A percentile compares a stretch with the other conserved stretches of the same genome.
Conservation (phyloP, 805 yeast genomes). For the Lipomyces spencermartinsiae region DNA sequence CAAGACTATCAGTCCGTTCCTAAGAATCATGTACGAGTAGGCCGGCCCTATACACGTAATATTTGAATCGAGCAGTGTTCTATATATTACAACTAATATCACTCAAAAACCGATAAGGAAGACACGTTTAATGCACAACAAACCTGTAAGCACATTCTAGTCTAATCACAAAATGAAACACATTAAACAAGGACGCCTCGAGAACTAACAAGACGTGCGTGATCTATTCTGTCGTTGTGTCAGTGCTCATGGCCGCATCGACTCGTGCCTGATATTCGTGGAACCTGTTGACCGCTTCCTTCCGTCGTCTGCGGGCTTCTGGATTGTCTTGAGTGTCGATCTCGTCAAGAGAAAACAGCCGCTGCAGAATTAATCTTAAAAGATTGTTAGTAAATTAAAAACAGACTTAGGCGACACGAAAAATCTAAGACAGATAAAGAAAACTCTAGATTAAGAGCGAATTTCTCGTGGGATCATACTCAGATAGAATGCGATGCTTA, state of each 20-base stretch:
- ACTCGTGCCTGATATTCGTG: conserved; percentile 40
- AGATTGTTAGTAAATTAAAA: neutral
- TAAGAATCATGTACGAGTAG: neutral
- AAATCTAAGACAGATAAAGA: neutral
- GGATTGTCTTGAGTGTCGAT: conserved; percentile 41
- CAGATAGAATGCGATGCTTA: conserved; percentile 31
- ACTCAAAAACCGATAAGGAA: neutral
- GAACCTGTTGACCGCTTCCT: conserved; percentile 40
- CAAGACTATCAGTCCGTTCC: neutral
- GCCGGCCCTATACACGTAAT: neutral
- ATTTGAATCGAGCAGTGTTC: neutral
- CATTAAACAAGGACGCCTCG: conserved; percentile 1
- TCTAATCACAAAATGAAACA: neutral
- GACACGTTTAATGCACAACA: neutral
- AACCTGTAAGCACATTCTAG: neutral
- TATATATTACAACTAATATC: neutral
- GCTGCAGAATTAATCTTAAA: conserved; percentile 37
- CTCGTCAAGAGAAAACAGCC: conserved; percentile 39
- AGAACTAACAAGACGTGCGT: neutral
- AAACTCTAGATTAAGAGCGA: neutral
- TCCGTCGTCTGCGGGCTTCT: conserved; percentile 39
- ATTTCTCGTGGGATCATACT: conserved; percentile 14
- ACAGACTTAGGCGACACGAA: neutral
- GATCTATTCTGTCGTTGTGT: neutral
- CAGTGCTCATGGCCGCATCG: conserved; percentile 31